These are phyloP conservation scores for Aspergillus chevalieri DNA, from an alignment of 2,329 filamentous ascomycete genomes.

Conservation along the genomic window DNA sequence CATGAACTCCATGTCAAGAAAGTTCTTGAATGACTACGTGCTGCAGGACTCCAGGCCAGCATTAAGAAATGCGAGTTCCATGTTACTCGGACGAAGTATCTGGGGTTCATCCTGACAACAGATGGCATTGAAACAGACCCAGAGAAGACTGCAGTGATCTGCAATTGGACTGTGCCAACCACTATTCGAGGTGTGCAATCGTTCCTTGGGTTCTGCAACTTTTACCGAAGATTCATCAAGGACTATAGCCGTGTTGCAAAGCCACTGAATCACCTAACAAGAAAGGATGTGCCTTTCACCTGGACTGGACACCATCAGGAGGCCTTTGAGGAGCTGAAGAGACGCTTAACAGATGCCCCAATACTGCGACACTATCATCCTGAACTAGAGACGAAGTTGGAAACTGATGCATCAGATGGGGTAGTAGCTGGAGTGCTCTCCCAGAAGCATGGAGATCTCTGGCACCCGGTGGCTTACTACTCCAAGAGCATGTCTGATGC, in stretches of 20 bases:
- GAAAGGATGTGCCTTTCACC: too few species aligned
- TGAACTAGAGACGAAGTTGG: conserved; percentile 9
- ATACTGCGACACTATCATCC: conserved; percentile 2
- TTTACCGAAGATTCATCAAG: too few species aligned
- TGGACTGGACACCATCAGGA: conserved; percentile 6
- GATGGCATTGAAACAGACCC: conserved; percentile 20
- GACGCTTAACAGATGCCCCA: not conserved
- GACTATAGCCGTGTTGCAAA: not conserved
- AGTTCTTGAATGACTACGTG: too few species aligned
- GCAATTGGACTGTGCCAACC: conserved; percentile 1
- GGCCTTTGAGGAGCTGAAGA: conserved; percentile 9
- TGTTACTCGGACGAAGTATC: conserved; percentile 20
- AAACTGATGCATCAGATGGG: conserved; percentile 17
- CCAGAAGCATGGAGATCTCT: conserved; percentile 6
- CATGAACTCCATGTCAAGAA: too few species aligned
- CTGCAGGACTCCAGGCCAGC: too few species aligned
- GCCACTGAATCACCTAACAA: conserved; percentile 3
- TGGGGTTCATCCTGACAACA: conserved; percentile 23
- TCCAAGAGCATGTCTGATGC: conserved; percentile 13
- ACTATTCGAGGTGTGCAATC: conserved; percentile 10
- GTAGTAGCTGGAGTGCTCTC: conserved; percentile 10
- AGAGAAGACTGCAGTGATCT: conserved; percentile 18
- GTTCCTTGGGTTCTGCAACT: conserved; percentile 13
- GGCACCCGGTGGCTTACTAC: conserved; percentile 17
- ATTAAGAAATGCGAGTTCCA: conserved; percentile 27